Conservation (phyloP, 345 rosid species). For the Euphorbia peplus region DNA sequence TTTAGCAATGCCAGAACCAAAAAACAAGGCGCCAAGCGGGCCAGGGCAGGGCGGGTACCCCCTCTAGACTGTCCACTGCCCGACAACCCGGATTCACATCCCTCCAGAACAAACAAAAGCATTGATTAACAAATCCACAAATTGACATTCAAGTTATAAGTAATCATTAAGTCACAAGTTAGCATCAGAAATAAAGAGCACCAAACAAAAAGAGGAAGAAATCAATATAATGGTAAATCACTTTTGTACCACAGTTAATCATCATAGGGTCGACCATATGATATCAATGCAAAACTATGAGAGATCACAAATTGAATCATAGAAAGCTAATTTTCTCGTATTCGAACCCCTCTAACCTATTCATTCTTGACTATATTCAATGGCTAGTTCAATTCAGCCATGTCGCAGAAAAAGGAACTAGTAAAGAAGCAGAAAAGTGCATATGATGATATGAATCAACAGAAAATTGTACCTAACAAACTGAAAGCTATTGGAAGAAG, state of each 20-base stretch:
- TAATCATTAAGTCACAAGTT: neutral
- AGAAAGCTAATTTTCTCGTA: neutral
- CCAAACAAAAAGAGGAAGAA: neutral
- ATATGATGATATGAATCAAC: neutral
- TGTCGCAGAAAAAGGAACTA: neutral
- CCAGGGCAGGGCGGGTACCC: too few species aligned
- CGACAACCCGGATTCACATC: too few species aligned
- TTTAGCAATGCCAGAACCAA: too few species aligned
- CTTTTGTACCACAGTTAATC: neutral
- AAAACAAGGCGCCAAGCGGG: too few species aligned
- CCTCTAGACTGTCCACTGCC: too few species aligned
- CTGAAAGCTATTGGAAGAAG: constrained; percentile 8
- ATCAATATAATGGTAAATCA: neutral
- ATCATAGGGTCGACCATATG: neutral
- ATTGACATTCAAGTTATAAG: too few species aligned
- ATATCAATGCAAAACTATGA: constrained; percentile 5
- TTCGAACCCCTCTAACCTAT: neutral
- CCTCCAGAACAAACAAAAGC: too few species aligned
- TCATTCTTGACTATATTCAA: constrained; percentile 9
- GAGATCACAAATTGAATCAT: constrained; percentile 13
- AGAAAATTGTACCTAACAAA: neutral
- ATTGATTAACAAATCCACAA: too few species aligned
- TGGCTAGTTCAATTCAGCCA: neutral
- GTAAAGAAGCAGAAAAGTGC: neutral
- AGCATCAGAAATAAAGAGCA: neutral